phyloP scores from a whole-genome alignment of 2,329 filamentous ascomycete species.

The Epichloe uncinata region DNA sequence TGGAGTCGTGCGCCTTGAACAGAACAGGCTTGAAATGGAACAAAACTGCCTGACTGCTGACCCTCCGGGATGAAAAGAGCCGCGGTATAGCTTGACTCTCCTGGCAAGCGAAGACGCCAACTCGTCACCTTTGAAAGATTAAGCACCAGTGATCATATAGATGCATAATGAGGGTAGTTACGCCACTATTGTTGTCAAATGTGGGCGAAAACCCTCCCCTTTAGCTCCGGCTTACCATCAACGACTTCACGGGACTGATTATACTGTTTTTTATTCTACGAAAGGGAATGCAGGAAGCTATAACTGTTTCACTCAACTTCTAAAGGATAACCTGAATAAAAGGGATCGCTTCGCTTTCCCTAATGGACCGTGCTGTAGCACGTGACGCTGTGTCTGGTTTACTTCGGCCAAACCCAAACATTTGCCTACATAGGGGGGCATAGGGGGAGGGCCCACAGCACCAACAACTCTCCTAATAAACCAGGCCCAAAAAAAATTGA shows the following conservation, averaged over 20 bases:
- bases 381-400: conserved; percentile 1
- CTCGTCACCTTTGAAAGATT: too few species aligned
- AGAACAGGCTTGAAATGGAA: too few species aligned
- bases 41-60: too few species aligned
- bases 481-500: conserved; percentile 1
- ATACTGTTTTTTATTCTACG: too few species aligned
- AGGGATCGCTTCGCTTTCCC: too few species aligned
- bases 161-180: conserved; percentile 43
- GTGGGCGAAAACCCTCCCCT: conserved; percentile 41
- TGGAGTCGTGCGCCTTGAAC: too few species aligned
- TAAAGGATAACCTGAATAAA: too few species aligned
- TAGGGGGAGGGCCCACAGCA: not conserved
- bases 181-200: conserved; percentile 40
- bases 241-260: conserved; percentile 36
- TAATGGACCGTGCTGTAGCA: not conserved
- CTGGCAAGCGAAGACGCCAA: too few species aligned
- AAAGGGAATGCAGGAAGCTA: too few species aligned
- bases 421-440: not conserved
- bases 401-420: not conserved
- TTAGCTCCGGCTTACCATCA: conserved; percentile 41
- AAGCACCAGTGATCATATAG: conserved; percentile 35
- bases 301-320: too few species aligned
- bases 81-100: too few species aligned
- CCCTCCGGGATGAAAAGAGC: too few species aligned
- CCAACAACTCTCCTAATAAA: not conserved